A percentile compares a stretch with the other conserved stretches of the same genome.
phyloP scores from a whole-genome alignment of 106 monocot genomes.

The Phalaenopsis aphrodite region DNA sequence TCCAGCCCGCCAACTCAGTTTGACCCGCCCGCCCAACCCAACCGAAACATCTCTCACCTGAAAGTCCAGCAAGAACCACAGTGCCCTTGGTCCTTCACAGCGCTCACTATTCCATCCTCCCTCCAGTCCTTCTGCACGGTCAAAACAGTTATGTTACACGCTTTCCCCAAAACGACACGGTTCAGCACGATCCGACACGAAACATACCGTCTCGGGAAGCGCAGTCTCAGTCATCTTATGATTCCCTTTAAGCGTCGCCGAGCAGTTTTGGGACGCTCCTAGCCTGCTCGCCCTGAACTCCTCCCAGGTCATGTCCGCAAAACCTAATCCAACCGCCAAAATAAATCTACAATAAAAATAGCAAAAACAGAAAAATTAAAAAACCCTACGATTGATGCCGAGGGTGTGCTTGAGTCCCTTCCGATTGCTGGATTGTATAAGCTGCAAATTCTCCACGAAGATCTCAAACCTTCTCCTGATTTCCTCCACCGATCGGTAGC shows the following conservation, averaged over 20 bases:
- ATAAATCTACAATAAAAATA: background rate
- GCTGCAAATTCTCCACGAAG: slow-evolving; percentile 48
- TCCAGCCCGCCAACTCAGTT: no score
- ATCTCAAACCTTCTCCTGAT: slow-evolving; percentile 50
- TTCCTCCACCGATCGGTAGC: slow-evolving; percentile 58
- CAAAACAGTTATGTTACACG: no score
- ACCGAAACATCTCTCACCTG: slow-evolving; percentile 62
- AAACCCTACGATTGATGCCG: slow-evolving; percentile 67
- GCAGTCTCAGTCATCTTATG: slow-evolving; percentile 42
- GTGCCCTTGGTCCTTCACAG: slow-evolving; percentile 73
- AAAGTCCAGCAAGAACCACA: slow-evolving; percentile 99
- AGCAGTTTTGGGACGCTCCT: slow-evolving; percentile 93
- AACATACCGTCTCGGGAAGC: slow-evolving; percentile 58
- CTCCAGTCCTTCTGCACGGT: slow-evolving; percentile 99
- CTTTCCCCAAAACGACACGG: slow-evolving; percentile 41
- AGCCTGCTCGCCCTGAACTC: slow-evolving; percentile 58
- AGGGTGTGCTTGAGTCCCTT: slow-evolving; percentile 55
- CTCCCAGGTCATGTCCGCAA: slow-evolving; percentile 91
- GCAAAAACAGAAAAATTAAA: background rate
- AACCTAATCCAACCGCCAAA: slow-evolving; percentile 25
- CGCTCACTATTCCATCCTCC: slow-evolving; percentile 84
- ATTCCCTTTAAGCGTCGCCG: slow-evolving; percentile 71
- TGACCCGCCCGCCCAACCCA: no score
- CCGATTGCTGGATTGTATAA: slow-evolving; percentile 57
- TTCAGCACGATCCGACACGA: slow-evolving; percentile 5